phyloP scores from a whole-genome alignment of 164 flowering plant species.

The Nymphaea colorata region DNA sequence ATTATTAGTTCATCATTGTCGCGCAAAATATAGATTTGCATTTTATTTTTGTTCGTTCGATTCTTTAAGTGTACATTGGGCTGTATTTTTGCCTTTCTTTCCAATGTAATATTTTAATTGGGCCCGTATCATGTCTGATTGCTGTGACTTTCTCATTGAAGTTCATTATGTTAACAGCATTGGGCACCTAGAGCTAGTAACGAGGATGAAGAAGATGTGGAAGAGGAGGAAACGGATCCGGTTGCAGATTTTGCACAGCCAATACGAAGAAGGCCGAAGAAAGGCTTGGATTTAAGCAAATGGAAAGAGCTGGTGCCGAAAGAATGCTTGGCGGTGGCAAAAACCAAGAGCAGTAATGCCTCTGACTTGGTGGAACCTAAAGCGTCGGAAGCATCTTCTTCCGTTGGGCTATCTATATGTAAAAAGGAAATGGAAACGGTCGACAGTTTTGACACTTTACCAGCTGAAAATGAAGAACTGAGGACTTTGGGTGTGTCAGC shows the following conservation, averaged over 20 bases:
- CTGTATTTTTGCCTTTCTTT: background rate
- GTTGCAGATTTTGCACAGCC: slow-evolving; percentile 46
- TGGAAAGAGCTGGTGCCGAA: slow-evolving; percentile 44
- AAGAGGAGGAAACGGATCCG: slow-evolving; percentile 21
- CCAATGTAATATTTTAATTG: background rate
- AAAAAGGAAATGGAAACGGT: background rate
- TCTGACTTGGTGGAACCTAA: background rate
- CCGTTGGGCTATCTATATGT: background rate
- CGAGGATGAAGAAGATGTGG: slow-evolving; percentile 16
- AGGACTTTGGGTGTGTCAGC: background rate
- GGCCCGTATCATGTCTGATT: background rate
- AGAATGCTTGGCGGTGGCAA: slow-evolving; percentile 9
- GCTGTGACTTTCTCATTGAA: background rate
- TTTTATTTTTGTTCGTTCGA: background rate
- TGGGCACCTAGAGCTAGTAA: slow-evolving; percentile 39
- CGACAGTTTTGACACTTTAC: background rate
- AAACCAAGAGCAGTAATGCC: slow-evolving; percentile 7
- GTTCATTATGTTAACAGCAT: slow-evolving; percentile 32
- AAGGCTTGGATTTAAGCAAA: slow-evolving; percentile 38
- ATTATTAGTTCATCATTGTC: background rate
- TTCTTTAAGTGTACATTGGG: background rate
- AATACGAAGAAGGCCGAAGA: slow-evolving; percentile 49
- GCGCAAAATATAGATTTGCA: background rate
- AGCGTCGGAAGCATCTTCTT: background rate
- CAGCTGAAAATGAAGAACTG: background rate